phyloP scores from a whole-genome alignment of 1,284 basidiomycete species.

The Meripilus lineatus region DNA sequence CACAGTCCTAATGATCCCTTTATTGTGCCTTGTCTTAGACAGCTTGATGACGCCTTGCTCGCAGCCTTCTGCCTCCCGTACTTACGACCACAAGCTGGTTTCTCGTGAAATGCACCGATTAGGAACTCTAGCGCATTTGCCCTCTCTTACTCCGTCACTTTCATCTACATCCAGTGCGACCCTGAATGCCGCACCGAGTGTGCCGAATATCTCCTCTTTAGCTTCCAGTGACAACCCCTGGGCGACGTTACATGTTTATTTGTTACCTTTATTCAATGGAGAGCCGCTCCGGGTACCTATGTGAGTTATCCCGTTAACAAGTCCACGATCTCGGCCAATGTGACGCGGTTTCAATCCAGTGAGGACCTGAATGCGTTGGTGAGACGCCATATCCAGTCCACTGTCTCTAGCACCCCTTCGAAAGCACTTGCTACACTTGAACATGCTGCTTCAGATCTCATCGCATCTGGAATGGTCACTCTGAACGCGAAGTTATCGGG shows the following conservation, averaged over 20 bases:
- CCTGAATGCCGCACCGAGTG: constrained; percentile 24
- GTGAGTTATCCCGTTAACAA: constrained; percentile 32
- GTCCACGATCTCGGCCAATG: too few species aligned
- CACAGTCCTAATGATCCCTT: background rate
- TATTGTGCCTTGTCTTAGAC: background rate
- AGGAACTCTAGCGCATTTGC: constrained; percentile 49
- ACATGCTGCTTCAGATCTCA: constrained; percentile 77
- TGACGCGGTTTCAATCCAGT: constrained; percentile 30
- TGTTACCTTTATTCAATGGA: constrained; percentile 89
- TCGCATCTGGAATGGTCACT: constrained; percentile 87
- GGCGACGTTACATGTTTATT: constrained; percentile 79
- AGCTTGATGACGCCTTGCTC: background rate
- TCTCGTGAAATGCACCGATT: constrained; percentile 76
- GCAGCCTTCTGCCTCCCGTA: constrained; percentile 50
- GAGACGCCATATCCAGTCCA: constrained; percentile 68
- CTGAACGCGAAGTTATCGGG: constrained; percentile 79
- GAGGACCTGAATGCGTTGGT: constrained; percentile 88
- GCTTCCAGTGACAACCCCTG: constrained; percentile 61
- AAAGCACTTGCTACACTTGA: constrained; percentile 67
- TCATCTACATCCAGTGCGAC: constrained; percentile 34
- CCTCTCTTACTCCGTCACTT: constrained; percentile 33
- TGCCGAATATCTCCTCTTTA: constrained; percentile 31
- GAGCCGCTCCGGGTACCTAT: constrained; percentile 86
- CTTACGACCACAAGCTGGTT: constrained; percentile 69
- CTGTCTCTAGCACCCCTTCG: constrained; percentile 59